phyloP scores from a whole-genome alignment of 2,329 filamentous ascomycete species.

The Albifimbria verrucaria region DNA sequence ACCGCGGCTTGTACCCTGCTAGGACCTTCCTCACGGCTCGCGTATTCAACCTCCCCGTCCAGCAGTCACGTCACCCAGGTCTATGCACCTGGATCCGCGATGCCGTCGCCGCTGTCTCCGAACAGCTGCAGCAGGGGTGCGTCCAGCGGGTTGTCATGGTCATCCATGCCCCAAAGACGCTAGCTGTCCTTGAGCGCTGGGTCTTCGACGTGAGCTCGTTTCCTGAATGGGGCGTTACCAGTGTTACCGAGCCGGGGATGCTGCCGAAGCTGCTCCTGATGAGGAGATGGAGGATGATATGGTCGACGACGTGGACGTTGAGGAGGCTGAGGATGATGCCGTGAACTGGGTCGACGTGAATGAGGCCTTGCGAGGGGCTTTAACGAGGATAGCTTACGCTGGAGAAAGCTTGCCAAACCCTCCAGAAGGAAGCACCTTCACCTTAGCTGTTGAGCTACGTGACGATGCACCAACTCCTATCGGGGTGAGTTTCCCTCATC shows the following conservation, averaged over 20 bases:
- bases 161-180: constrained; percentile 36
- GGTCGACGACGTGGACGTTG: constrained; percentile 4
- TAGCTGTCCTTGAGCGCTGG: constrained; percentile 56
- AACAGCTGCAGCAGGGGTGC: constrained; percentile 61
- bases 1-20: constrained; percentile 74
- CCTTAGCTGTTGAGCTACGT: constrained; percentile 70
- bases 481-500: constrained; percentile 39
- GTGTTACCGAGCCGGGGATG: constrained; percentile 17
- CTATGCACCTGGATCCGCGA: constrained; percentile 85
- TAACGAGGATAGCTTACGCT: constrained; percentile 60
- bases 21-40: constrained; percentile 74
- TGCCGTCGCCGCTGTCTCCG: constrained; percentile 68
- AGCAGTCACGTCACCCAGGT: constrained; percentile 80
- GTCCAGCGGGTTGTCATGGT: constrained; percentile 47
- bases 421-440: constrained; percentile 68
- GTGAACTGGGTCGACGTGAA: constrained; percentile 61
- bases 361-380: constrained; percentile 67
- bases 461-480: constrained; percentile 58
- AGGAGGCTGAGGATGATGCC: constrained; percentile 18
- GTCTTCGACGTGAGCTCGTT: constrained; percentile 55
- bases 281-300: constrained; percentile 15
- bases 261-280: constrained; percentile 20
- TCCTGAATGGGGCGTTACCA: constrained; percentile 38
- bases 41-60: constrained; percentile 80
- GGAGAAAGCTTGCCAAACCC: constrained; percentile 55